These are phyloP conservation scores for Cryptococcus maquisensis DNA, from an alignment of 1,284 basidiomycete genomes.

Conservation along the genomic window DNA sequence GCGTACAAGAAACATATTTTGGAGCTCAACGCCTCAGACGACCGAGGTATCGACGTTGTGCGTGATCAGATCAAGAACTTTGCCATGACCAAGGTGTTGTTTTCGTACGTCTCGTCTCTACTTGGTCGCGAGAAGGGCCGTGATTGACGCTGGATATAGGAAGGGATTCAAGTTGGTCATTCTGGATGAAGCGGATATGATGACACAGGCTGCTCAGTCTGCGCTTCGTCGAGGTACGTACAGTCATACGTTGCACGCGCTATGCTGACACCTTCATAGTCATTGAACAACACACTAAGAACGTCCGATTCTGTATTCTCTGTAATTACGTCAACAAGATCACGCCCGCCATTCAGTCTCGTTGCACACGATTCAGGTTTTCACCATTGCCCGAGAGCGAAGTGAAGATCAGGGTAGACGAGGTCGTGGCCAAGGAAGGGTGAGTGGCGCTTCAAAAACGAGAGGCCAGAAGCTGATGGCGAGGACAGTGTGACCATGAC, in stretches of 20 bases:
- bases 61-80: conserved; percentile 99
- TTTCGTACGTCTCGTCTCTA: conserved; percentile 44
- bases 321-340: conserved; percentile 99
- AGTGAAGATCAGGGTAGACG: conserved; percentile 74
- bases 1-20: conserved; percentile 82
- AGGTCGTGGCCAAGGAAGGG: conserved; percentile 82
- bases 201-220: conserved; percentile 96
- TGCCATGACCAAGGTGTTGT: conserved; percentile 87
- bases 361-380: conserved; percentile 96
- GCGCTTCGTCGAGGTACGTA: conserved; percentile 72
- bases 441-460: conserved; percentile 48
- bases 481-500: conserved; percentile 77
- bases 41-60: conserved; percentile 96
- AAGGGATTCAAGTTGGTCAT: conserved; percentile 97
- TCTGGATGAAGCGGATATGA: conserved; percentile 98
- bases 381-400: conserved; percentile 85
- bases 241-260: neutral
- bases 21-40: conserved; percentile 97
- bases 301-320: conserved; percentile 98
- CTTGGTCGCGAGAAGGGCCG: neutral
- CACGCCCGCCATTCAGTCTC: conserved; percentile 94
- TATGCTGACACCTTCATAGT: conserved; percentile 51
- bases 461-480: neutral
- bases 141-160: conserved; percentile 42
- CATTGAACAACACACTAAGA: conserved; percentile 98